Conservation (phyloP, 2,329 filamentous ascomycete species). For the Trichoderma lentiforme region DNA sequence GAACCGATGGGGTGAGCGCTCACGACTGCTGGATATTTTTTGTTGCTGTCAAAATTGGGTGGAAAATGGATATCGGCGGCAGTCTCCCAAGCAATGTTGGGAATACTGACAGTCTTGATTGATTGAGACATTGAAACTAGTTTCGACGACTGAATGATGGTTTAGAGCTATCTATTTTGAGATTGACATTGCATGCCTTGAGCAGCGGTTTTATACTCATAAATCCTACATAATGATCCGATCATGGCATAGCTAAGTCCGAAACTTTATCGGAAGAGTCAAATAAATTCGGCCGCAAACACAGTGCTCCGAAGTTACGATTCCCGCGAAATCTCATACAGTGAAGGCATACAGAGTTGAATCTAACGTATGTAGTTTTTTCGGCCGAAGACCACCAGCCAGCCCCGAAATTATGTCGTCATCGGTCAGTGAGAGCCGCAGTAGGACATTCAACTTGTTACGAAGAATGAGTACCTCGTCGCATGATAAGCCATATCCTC, state of each 20-base stretch:
- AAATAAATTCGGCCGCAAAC: not conserved
- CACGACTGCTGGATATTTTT: not conserved
- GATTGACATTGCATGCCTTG: not conserved
- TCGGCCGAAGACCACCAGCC: not conserved
- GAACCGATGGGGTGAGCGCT: not conserved
- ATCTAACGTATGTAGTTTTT: not conserved
- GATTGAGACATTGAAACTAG: not conserved
- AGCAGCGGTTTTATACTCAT: not conserved
- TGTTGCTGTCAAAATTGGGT: not conserved
- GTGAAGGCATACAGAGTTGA: not conserved
- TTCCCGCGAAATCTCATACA: not conserved
- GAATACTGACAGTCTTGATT: not conserved
- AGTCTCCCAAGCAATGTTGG: not conserved
- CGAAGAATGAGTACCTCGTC: not conserved
- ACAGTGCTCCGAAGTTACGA: not conserved
- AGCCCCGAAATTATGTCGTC: not conserved
- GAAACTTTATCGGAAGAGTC: not conserved
- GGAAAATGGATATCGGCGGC: not conserved
- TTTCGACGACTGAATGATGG: not conserved
- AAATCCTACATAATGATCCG: not conserved
- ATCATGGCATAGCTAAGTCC: not conserved
- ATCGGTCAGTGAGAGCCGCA: not conserved
- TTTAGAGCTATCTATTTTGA: not conserved
- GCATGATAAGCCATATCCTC: not conserved
- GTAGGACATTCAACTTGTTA: not conserved